Evolutionary conservation across 1,284 basidiomycete species (phyloP).

Genomic region (Malassezia arunalokei): DNA sequence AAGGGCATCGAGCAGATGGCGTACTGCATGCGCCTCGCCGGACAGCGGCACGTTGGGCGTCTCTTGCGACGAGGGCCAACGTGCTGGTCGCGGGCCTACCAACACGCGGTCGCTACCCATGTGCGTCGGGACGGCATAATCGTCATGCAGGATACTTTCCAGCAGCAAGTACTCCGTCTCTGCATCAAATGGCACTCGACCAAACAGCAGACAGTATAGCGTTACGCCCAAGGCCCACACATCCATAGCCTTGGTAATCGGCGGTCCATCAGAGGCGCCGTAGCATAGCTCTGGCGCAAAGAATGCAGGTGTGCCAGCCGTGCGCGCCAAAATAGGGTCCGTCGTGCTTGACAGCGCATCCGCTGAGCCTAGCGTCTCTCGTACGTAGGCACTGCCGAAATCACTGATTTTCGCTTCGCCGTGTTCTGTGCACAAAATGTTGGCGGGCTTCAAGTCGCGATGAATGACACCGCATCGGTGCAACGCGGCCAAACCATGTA

Average conservation of each 20-base stretch:
- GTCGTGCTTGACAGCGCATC: conserved; percentile 2
- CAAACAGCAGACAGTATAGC: conserved; percentile 85
- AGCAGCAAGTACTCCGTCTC: conserved; percentile 68
- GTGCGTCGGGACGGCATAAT: conserved; percentile 59
- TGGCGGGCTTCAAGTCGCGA: conserved; percentile 97
- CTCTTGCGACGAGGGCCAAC: conserved; percentile 24
- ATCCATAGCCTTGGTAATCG: conserved; percentile 86
- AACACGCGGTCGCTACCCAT: conserved; percentile 63
- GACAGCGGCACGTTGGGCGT: conserved; percentile 14
- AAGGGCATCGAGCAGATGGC: conserved; percentile 62
- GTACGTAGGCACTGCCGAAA: conserved; percentile 62
- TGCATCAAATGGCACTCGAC: conserved; percentile 60
- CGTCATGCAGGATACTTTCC: conserved; percentile 65
- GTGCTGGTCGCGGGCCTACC: conserved; percentile 25
- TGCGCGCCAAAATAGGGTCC: conserved; percentile 62
- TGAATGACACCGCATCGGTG: conserved; percentile 97
- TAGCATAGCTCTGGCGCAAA: conserved; percentile 84
- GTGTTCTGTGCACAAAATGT: conserved; percentile 71
- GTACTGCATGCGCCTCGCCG: conserved; percentile 47
- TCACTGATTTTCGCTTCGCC: conserved; percentile 79
- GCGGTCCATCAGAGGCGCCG: conserved; percentile 30
- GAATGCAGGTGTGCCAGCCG: conserved; percentile 95
- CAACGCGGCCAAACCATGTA: conserved; percentile 84
- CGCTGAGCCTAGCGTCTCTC: conserved; percentile 48
- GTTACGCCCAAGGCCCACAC: conserved; percentile 99